Conservation (phyloP, 306 rosid genomes). For the Gleditsia sinensis region DNA sequence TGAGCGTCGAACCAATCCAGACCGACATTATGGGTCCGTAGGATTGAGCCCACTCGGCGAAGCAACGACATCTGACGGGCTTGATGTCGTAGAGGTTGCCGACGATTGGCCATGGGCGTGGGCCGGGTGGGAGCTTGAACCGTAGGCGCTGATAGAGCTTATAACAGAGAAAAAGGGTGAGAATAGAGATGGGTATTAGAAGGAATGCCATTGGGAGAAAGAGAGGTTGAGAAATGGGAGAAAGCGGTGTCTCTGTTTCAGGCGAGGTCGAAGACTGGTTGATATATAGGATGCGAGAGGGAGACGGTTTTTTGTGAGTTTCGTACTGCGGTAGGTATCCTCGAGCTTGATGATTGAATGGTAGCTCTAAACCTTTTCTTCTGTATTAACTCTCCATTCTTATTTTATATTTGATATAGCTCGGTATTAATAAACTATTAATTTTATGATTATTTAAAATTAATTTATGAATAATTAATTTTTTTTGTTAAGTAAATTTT, state of each 20-base stretch:
- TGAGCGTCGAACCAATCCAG: constrained; percentile 80
- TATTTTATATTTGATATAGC: no score
- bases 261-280: neutral
- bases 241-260: neutral
- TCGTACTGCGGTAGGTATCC: no score
- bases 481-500: no score
- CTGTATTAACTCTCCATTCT: no score
- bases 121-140: constrained; percentile 88
- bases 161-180: constrained; percentile 42
- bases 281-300: constrained; percentile 29
- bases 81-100: constrained; percentile 86
- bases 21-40: constrained; percentile 89
- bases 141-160: constrained; percentile 51
- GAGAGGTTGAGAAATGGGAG: no score
- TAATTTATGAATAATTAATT: no score
- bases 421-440: no score
- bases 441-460: no score
- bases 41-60: constrained; percentile 71
- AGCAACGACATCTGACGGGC: constrained; percentile 86
- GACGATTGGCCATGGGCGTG: constrained; percentile 75
- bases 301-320: no score
- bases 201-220: constrained; percentile 6
- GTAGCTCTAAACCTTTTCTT: no score
- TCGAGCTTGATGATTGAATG: no score
- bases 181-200: constrained; percentile 35